phyloP scores from a whole-genome alignment of 345 rosid species.

The Leavenworthia alabamica region DNA sequence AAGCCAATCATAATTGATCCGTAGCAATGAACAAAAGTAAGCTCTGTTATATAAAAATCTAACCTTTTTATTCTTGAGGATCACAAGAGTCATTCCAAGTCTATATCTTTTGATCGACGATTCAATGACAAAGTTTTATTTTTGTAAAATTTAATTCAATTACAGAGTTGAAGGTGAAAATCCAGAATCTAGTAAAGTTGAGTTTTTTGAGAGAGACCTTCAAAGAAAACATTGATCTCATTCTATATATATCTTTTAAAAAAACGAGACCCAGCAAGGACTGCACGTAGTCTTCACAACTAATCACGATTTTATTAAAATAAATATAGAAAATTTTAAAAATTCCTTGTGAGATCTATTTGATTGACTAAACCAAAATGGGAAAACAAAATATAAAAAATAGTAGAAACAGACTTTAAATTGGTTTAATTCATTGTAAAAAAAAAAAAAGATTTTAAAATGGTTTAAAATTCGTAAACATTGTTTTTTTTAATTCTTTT shows the following conservation, averaged over 20 bases:
- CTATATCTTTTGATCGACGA: not conserved
- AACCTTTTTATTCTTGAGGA: slow-evolving; percentile 16
- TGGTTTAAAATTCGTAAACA: not conserved
- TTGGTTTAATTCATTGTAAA: too few species aligned
- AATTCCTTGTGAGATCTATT: slow-evolving; percentile 11
- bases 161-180: slow-evolving; percentile 7
- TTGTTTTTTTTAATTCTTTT: not conserved
- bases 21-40: not conserved
- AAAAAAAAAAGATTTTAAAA: too few species aligned
- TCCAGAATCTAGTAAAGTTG: not conserved
- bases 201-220: slow-evolving; percentile 19
- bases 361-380: not conserved
- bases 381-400: not conserved
- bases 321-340: not conserved
- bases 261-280: slow-evolving; percentile 28
- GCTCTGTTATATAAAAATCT: not conserved
- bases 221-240: slow-evolving; percentile 21
- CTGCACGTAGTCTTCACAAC: slow-evolving; percentile 35
- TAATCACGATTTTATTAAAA: not conserved
- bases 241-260: not conserved
- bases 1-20: not conserved
- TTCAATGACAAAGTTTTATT: not conserved
- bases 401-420: slow-evolving; percentile 1
- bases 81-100: slow-evolving; percentile 14
- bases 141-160: not conserved